Evolutionary conservation across 2,329 filamentous ascomycete species (phyloP).

Genomic region (Fusarium miscanthi): DNA sequence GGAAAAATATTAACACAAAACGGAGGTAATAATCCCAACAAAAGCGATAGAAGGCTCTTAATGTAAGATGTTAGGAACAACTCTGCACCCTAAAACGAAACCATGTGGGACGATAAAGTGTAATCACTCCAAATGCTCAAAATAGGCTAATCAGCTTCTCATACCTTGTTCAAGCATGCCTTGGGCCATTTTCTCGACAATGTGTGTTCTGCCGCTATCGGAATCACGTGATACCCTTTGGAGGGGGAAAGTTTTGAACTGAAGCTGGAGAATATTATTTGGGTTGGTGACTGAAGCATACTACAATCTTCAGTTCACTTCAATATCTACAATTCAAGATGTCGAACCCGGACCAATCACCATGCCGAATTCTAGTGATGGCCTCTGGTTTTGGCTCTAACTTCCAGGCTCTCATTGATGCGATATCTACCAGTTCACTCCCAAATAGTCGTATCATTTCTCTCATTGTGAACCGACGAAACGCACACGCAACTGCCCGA

Average conservation of each 20-base stretch:
- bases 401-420: constrained; percentile 77
- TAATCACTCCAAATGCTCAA: neutral
- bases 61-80: neutral
- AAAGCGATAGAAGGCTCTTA: fast-evolving
- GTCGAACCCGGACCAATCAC: constrained; percentile 17
- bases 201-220: constrained; percentile 22
- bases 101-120: neutral
- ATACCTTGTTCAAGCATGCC: neutral
- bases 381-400: constrained; percentile 82
- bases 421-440: constrained; percentile 54
- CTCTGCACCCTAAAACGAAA: neutral
- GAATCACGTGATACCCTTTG: constrained; percentile 22
- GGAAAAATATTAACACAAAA: fast-evolving
- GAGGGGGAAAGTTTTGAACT: constrained; percentile 25
- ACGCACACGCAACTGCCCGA: constrained; percentile 57
- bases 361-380: constrained; percentile 71
- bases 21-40: fast-evolving
- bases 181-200: neutral
- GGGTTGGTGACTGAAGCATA: constrained; percentile 2
- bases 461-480: constrained; percentile 61
- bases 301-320: neutral
- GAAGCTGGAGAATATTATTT: neutral
- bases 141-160: neutral
- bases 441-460: constrained; percentile 57
- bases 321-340: constrained; percentile 9